These are phyloP conservation scores for Singerocomus rubriflavus DNA, from an alignment of 1,284 basidiomycete genomes.

Conservation along the genomic window DNA sequence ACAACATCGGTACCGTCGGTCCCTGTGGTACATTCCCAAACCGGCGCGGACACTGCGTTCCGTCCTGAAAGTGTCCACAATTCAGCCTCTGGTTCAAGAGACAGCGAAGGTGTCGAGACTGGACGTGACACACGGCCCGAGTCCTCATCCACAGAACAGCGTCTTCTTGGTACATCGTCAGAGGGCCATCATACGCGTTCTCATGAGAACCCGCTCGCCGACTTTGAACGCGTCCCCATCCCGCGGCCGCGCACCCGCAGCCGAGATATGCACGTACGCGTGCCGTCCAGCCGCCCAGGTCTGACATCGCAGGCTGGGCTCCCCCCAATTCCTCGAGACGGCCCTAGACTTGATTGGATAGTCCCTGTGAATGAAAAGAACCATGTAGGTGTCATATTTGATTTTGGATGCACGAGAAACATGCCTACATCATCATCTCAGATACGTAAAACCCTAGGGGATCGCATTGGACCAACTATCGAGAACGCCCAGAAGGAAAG, in stretches of 20 bases:
- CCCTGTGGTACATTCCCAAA: background rate
- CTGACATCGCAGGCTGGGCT: background rate
- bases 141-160: conserved; percentile 14
- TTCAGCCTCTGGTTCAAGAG: background rate
- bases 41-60: background rate
- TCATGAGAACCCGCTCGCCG: conserved; percentile 7
- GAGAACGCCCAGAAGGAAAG: conserved; percentile 38
- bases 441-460: conserved; percentile 36
- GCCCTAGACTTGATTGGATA: conserved; percentile 28
- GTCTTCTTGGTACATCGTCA: conserved; percentile 2
- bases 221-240: conserved; percentile 10
- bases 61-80: conserved; percentile 5
- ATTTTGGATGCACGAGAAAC: background rate
- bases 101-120: background rate
- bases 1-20: background rate
- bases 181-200: background rate
- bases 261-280: conserved; percentile 17
- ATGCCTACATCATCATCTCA: conserved; percentile 6
- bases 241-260: conserved; percentile 7
- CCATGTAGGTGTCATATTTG: conserved; percentile 10
- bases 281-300: conserved; percentile 9
- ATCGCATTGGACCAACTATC: conserved; percentile 46
- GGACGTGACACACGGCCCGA: conserved; percentile 3
- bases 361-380: conserved; percentile 25
- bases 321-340: background rate